These are phyloP conservation scores for Lachancea nothofagi DNA, from an alignment of 805 yeast genomes.

Conservation along the genomic window DNA sequence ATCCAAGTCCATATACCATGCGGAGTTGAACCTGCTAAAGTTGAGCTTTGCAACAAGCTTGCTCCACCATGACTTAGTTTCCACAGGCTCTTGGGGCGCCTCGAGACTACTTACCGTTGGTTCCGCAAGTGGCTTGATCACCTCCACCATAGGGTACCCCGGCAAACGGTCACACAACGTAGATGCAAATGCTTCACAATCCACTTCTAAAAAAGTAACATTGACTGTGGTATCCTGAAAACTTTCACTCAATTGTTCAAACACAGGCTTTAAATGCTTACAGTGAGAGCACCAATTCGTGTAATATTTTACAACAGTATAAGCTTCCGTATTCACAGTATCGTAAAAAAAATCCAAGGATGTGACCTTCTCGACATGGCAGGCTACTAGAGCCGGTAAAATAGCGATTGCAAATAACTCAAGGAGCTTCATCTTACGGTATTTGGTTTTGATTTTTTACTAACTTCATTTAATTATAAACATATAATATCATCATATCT, in stretches of 20 bases:
- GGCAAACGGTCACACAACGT: conserved; percentile 31
- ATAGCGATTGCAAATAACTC: neutral
- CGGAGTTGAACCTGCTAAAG: conserved; percentile 15
- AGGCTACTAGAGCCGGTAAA: conserved; percentile 1
- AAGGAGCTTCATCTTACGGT: conserved; percentile 1
- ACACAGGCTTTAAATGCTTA: conserved; percentile 49
- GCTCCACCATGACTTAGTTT: conserved; percentile 5
- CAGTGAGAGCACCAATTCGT: conserved; percentile 76
- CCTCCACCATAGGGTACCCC: conserved; percentile 61
- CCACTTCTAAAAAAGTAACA: conserved; percentile 29
- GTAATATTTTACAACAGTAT: conserved; percentile 37
- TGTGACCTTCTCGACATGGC: conserved; percentile 13
- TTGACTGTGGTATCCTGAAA: conserved; percentile 21
- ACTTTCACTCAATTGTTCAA: conserved; percentile 43
- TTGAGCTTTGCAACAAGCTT: conserved; percentile 3
- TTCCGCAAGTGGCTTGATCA: conserved; percentile 41
- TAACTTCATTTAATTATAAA: no score
- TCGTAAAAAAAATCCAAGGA: conserved; percentile 29
- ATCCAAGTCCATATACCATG: conserved; percentile 24
- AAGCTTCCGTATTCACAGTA: conserved; percentile 23
- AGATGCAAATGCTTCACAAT: conserved; percentile 32
- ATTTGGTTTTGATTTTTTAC: no score
- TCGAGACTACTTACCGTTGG: neutral
- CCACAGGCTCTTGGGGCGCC: neutral
- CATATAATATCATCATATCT: no score